Evolutionary conservation across 2,329 filamentous ascomycete genomes (phyloP).

Genomic region (Aspergillus ibericus): DNA sequence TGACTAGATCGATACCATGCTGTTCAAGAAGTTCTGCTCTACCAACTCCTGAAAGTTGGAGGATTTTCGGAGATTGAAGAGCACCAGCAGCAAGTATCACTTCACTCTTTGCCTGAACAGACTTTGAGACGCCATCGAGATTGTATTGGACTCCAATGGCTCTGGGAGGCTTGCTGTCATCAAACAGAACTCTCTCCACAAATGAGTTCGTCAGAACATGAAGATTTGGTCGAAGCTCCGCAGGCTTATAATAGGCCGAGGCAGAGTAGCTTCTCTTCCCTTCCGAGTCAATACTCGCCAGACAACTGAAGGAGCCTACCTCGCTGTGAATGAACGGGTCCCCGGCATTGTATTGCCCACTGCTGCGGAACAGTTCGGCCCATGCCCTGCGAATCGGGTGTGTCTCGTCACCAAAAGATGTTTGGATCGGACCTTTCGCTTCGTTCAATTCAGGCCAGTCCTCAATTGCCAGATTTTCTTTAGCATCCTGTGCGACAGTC

Average conservation of each 20-base stretch:
- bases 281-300: conserved; percentile 4
- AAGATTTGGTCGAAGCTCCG: conserved; percentile 5
- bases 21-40: conserved; percentile 37
- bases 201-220: conserved; percentile 4
- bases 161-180: conserved; percentile 5
- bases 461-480: conserved; percentile 4
- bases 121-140: conserved; percentile 2
- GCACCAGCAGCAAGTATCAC: conserved; percentile 5
- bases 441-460: conserved; percentile 4
- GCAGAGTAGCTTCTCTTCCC: conserved; percentile 4
- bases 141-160: conserved; percentile 4
- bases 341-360: conserved; percentile 1
- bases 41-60: conserved; percentile 53
- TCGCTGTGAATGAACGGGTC: conserved; percentile 6
- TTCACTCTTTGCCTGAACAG: conserved; percentile 5
- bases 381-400: conserved; percentile 6
- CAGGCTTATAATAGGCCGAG: conserved; percentile 7
- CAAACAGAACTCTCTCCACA: conserved; percentile 4
- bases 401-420: conserved; percentile 3
- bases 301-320: conserved; percentile 8
- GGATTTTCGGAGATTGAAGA: conserved; percentile 44
- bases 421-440: conserved; percentile 7
- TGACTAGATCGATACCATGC: conserved; percentile 42
- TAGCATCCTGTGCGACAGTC: conserved; percentile 2
- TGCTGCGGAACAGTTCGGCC: conserved; percentile 7